These are phyloP conservation scores for Warburgia ugandensis DNA, from an alignment of 164 flowering plant genomes.

Conservation along the genomic window DNA sequence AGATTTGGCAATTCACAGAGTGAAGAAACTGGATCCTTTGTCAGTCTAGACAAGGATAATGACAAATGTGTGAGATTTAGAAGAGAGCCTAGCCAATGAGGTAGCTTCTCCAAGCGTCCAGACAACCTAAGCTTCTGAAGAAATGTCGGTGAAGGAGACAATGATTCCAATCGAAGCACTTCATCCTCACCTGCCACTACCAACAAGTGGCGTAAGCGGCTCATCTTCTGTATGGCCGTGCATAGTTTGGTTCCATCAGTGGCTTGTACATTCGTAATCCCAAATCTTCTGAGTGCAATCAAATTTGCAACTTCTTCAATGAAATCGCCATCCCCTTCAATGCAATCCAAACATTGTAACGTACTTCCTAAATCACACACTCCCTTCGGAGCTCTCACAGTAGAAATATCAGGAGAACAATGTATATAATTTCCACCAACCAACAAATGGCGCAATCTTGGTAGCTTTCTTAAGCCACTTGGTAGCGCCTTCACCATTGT, in stretches of 20 bases:
- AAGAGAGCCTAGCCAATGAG: slow-evolving; percentile 1
- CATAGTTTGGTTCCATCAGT: slow-evolving; percentile 1
- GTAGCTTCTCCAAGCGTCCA: slow-evolving; percentile 1
- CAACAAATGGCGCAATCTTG: slow-evolving; percentile 6
- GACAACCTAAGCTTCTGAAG: slow-evolving; percentile 1
- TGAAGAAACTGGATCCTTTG: not conserved
- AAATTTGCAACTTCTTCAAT: not conserved
- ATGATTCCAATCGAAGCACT: not conserved
- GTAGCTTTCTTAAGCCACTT: slow-evolving; percentile 3
- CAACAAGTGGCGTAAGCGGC: not conserved
- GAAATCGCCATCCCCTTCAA: not conserved
- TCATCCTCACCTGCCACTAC: slow-evolving; percentile 1
- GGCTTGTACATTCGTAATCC: not conserved
- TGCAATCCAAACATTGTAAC: not conserved
- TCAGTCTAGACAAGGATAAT: not conserved
- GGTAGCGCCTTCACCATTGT: slow-evolving; percentile 2
- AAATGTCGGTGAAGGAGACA: not conserved
- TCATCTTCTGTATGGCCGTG: slow-evolving; percentile 7
- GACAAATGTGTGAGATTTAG: not conserved
- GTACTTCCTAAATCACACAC: not conserved
- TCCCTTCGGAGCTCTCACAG: not conserved
- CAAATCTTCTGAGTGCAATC: slow-evolving; percentile 6
- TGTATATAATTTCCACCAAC: too few species aligned
- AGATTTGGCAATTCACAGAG: slow-evolving; percentile 9
- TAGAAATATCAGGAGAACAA: not conserved